Evolutionary conservation across 176 grass and related monocot genomes (phyloP), one percentile per base, ranked within the genome.

Genomic region (Aegilops sharonensis): DNA sequence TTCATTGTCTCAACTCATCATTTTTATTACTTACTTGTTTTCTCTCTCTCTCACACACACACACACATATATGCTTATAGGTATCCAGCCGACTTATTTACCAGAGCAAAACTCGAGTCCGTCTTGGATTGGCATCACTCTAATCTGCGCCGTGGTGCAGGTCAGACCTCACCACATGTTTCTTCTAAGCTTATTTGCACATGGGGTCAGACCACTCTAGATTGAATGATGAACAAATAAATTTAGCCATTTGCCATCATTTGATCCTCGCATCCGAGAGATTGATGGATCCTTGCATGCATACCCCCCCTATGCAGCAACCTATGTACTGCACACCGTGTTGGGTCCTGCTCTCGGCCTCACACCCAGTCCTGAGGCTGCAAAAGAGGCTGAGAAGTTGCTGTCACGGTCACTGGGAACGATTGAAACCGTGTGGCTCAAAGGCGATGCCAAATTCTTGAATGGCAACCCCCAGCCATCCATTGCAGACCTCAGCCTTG

Each of bases 91-190:
- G 96, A 98, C 85, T 79, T 98, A 70, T 91, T 88, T 15, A 94
- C 61, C 4, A 92, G 90, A 94, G 96, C 93, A 8, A 98, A 95
- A 87, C 36, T 92, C n/a, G 88, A 98, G 66, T 89, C 96, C 8
- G 85, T 95, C 78, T 91, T 98, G 86, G 95, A 98, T 92, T 98
- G 96, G 96, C 93, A 98, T 87, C 96, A 95, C 84, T 77, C 88
- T 5, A 98, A 98, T 81, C 80, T 95, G 68, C 91, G 95, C 8
- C 90, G 78, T 78, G 91, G 93, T 85, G 43, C 90, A 84, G 87
- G 93, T 25, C 25, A 25, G 25, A 25, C 25, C 25, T 25, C 25
- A 25, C 25, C 25, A 25, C 25, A 25, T 25, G 25, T 25, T 25
- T 25, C 25, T 25, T 25, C 25, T 25, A 25, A 25, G 25, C 25